A percentile compares a stretch with the other conserved stretches of the same genome.
Evolutionary conservation across 441 rosid genomes (phyloP).

Genomic region (Adansonia rubrostipa): DNA sequence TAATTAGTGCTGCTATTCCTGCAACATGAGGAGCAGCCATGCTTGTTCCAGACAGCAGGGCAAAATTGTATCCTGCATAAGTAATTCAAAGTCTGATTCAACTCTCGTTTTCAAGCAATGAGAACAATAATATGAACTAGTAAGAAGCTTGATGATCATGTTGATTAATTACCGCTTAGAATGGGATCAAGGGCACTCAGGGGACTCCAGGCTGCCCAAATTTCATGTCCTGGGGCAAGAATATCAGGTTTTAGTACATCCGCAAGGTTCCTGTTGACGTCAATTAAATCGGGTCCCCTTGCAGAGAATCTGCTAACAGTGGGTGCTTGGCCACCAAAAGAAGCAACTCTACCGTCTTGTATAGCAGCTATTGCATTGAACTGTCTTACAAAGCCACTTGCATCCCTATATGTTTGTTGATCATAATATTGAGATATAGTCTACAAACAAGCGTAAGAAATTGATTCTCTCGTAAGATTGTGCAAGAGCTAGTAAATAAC

Average conservation of each 20-base stretch:
- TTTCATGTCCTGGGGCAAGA: conserved; percentile 72
- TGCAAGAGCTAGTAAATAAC: not conserved
- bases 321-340: conserved; percentile 58
- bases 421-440: conserved; percentile 62
- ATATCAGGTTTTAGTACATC: conserved; percentile 72
- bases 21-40: conserved; percentile 89
- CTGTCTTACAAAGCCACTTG: conserved; percentile 41
- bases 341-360: conserved; percentile 67
- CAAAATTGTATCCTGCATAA: conserved; percentile 65
- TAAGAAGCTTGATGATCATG: not conserved
- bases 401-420: conserved; percentile 51
- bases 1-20: conserved; percentile 79
- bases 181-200: conserved; percentile 61
- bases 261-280: conserved; percentile 37
- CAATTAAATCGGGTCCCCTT: conserved; percentile 63
- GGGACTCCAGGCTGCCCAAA: conserved; percentile 84
- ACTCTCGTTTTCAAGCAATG: conserved; percentile 1
- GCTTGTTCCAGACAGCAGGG: conserved; percentile 87
- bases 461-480: not conserved
- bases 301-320: conserved; percentile 64
- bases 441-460: conserved; percentile 39
- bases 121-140: not conserved
- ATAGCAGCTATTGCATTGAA: conserved; percentile 61
- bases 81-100: conserved; percentile 14
- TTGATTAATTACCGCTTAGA: conserved; percentile 43